Evolutionary conservation across 208 protist species (phyloP), one percentile per base, ranked within the genome.

Genomic region (Trypanosoma vivax): DNA sequence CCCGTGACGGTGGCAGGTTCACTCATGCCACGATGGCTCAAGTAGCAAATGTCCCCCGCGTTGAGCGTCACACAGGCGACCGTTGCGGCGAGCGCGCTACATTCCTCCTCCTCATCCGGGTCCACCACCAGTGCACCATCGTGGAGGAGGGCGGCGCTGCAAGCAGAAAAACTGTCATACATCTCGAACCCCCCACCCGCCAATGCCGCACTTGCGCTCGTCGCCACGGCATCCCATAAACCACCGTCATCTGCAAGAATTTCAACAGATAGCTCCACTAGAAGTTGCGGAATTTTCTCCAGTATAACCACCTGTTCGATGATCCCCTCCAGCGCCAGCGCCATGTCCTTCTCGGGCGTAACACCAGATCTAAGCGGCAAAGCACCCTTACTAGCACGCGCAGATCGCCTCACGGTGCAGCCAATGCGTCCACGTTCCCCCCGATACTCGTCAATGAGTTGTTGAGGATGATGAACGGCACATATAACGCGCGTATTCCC

Each of bases 371-470:
- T 9, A 30, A 23, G 25, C 33, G 47, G 42, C 34, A 50, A 70
- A 63, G 5, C 21, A 51, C 24, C 47, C 30, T 30, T 37, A 59
- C 38, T 50, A 34, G 51, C 65, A 37, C 33, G 28, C 19, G 60
- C 50, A 30, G 63, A 70, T 51, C 73, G 68, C 45, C 67, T 70
- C 23, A 93, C 70, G 19, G 66, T 65, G 54, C 78, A 85, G 21
- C 66, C 65, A 14, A 93, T 64, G 11, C 82, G 79, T 3, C 86
- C 86, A 19, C 79, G 73, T 14, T 64, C 68, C 29, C 86, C 82
- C 24, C 86, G 82, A 56, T 90, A 90, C 66, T 93, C 86, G 38
- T 85, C 68, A 35, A 83, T 68, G 5, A 93, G 77, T 61, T 93
- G 86, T 66, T 90, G 79, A 23, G 86, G 86, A n/a, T 77, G 74